phyloP scores from a whole-genome alignment of 768 basidiomycete genomes.

The Termitomyces eurrhizus region DNA sequence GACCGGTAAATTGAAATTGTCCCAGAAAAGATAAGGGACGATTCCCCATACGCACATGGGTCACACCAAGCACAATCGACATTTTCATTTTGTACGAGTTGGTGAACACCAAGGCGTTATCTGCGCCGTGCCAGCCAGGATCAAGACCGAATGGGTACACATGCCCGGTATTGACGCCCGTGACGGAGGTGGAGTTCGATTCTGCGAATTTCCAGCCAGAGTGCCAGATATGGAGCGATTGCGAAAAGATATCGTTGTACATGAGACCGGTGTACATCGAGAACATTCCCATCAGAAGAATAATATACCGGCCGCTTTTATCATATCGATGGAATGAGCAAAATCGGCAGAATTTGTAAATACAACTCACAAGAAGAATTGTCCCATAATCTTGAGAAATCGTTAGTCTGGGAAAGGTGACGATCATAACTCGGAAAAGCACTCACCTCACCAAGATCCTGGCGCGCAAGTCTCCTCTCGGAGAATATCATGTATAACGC shows the following conservation, averaged over 20 bases:
- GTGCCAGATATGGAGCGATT: conserved; percentile 79
- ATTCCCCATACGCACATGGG: conserved; percentile 62
- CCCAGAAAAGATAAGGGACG: neutral
- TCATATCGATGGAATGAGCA: conserved; percentile 17
- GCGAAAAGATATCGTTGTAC: conserved; percentile 99
- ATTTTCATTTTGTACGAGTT: conserved; percentile 99
- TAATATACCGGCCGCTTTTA: conserved; percentile 92
- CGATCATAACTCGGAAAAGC: neutral
- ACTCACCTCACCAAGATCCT: conserved; percentile 70
- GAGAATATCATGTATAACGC: conserved; percentile 82
- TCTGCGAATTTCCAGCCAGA: conserved; percentile 85
- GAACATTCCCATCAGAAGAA: conserved; percentile 96
- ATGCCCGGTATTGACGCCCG: conserved; percentile 55
- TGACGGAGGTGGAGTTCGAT: conserved; percentile 36
- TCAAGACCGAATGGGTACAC: conserved; percentile 95
- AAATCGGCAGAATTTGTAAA: conserved; percentile 4
- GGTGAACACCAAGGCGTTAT: conserved; percentile 88
- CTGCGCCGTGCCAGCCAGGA: conserved; percentile 91
- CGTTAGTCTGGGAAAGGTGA: neutral
- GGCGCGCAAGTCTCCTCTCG: conserved; percentile 77
- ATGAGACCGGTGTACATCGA: conserved; percentile 96
- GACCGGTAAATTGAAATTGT: neutral
- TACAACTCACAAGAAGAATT: conserved; percentile 87
- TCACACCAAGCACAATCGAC: conserved; percentile 93
- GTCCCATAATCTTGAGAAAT: conserved; percentile 62